phyloP scores from a whole-genome alignment of 495 filamentous ascomycete genomes.

The Saxophila tyrrhenica region DNA sequence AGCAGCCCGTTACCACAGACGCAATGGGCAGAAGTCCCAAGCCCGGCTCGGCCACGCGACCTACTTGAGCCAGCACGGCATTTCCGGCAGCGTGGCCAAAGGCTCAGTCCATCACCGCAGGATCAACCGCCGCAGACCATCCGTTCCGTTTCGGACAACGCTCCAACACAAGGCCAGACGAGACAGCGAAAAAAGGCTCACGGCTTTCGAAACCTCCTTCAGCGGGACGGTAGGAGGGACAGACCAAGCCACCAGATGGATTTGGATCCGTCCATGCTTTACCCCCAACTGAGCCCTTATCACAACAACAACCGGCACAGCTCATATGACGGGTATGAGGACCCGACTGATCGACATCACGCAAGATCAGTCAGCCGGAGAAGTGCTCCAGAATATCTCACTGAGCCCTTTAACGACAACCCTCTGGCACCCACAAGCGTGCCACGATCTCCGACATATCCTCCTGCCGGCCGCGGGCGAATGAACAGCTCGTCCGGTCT shows the following conservation, averaged over 20 bases:
- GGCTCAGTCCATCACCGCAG: background rate
- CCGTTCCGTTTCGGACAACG: background rate
- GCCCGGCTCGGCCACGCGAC: constrained; percentile 8
- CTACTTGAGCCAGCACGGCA: background rate
- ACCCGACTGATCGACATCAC: background rate
- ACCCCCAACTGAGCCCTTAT: constrained; percentile 7
- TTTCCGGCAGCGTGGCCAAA: background rate
- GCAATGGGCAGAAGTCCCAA: constrained; percentile 14
- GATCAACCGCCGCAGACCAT: background rate
- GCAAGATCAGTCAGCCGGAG: constrained; percentile 12
- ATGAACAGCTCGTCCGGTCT: constrained; percentile 7
- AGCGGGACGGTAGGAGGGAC: background rate
- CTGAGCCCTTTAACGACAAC: background rate
- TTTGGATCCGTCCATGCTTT: constrained; percentile 3
- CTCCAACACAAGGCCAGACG: background rate
- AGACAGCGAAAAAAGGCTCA: constrained; percentile 2
- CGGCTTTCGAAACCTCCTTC: background rate
- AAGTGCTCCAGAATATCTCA: constrained; percentile 1
- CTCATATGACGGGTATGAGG: background rate
- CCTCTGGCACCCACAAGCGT: background rate
- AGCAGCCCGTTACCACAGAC: constrained; percentile 14
- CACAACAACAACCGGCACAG: background rate
- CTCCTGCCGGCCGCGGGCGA: constrained; percentile 5
- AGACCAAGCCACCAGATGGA: background rate
- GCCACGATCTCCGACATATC: constrained; percentile 13